Percentiles rank a stretch among this genome's conserved stretches.
Evolutionary conservation across 345 rosid genomes (phyloP).

Genomic region (Viola odorata): DNA sequence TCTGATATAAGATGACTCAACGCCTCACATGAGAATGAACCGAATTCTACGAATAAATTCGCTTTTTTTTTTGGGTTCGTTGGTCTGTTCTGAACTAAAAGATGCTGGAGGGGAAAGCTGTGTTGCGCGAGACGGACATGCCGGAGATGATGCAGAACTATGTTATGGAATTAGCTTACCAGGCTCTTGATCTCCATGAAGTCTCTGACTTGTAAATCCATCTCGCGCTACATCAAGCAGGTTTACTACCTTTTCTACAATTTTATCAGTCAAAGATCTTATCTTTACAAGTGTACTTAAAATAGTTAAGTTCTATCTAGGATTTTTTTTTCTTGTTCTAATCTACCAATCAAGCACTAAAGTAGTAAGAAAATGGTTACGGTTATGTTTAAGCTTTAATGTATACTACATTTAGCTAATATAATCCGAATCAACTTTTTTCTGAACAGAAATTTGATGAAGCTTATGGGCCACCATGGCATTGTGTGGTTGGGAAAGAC

Average conservation of each 20-base stretch:
- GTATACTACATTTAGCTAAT: too few species aligned
- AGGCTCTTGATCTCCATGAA: conserved; percentile 46
- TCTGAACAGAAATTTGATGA: conserved; percentile 40
- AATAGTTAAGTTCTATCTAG: too few species aligned
- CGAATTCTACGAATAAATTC: too few species aligned
- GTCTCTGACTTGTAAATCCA: conserved; percentile 47
- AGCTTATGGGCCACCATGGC: conserved; percentile 45
- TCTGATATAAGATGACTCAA: not conserved
- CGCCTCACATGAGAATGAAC: too few species aligned
- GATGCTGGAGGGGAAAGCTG: conserved; percentile 48
- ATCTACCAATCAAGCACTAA: too few species aligned
- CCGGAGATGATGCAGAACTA: conserved; percentile 35
- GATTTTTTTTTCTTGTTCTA: too few species aligned
- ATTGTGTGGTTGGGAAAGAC: conserved; percentile 48
- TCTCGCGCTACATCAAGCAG: conserved; percentile 41
- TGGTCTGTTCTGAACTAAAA: not conserved
- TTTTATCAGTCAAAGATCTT: too few species aligned
- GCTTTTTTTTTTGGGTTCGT: not conserved
- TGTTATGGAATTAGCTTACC: conserved; percentile 46
- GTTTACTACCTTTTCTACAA: too few species aligned
- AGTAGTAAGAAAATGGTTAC: not conserved
- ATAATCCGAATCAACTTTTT: not conserved
- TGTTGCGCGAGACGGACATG: conserved; percentile 47
- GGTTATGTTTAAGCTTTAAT: not conserved
- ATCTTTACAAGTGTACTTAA: too few species aligned